Percentiles rank a stretch among this genome's conserved stretches.
phyloP scores from a whole-genome alignment of 164 flowering plant species.

The Aristolochia fimbriata region DNA sequence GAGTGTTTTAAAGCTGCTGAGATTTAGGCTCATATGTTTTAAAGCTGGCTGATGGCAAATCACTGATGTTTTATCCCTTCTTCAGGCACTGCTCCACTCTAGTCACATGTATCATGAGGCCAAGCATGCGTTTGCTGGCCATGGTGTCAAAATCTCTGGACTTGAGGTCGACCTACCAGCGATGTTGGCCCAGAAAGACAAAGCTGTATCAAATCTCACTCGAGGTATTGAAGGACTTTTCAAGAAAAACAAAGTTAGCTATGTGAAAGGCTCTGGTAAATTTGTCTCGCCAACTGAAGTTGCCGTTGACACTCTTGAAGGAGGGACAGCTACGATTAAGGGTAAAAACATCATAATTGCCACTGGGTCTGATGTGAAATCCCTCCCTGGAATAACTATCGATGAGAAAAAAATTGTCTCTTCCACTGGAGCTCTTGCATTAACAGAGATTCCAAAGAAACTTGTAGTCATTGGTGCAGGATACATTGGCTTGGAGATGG shows the following conservation, averaged over 20 bases:
- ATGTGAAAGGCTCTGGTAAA: constrained; percentile 74
- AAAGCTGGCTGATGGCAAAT: too few species aligned
- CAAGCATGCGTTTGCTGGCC: constrained; percentile 48
- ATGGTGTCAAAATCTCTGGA: constrained; percentile 60
- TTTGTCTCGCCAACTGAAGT: constrained; percentile 61
- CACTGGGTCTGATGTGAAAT: constrained; percentile 76
- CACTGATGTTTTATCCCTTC: not conserved
- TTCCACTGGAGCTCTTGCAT: constrained; percentile 68
- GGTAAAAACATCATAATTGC: constrained; percentile 74
- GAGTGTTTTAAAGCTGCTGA: too few species aligned
- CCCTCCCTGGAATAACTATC: constrained; percentile 69
- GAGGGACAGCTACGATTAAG: constrained; percentile 50
- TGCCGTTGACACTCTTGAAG: constrained; percentile 62
- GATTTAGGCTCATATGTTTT: too few species aligned
- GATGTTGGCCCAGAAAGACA: constrained; percentile 78
- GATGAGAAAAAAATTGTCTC: constrained; percentile 79
- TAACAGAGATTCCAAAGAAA: constrained; percentile 60
- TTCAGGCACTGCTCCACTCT: constrained; percentile 78
- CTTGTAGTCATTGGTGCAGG: constrained; percentile 82
- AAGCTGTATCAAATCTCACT: constrained; percentile 62
- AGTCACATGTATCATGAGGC: constrained; percentile 89
- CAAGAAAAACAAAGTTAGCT: constrained; percentile 78
- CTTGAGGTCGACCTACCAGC: constrained; percentile 77
- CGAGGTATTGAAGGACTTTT: constrained; percentile 73
- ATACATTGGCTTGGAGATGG: constrained; percentile 91